phyloP scores from a whole-genome alignment of 2,329 filamentous ascomycete genomes.

The Aspergillus flavus region DNA sequence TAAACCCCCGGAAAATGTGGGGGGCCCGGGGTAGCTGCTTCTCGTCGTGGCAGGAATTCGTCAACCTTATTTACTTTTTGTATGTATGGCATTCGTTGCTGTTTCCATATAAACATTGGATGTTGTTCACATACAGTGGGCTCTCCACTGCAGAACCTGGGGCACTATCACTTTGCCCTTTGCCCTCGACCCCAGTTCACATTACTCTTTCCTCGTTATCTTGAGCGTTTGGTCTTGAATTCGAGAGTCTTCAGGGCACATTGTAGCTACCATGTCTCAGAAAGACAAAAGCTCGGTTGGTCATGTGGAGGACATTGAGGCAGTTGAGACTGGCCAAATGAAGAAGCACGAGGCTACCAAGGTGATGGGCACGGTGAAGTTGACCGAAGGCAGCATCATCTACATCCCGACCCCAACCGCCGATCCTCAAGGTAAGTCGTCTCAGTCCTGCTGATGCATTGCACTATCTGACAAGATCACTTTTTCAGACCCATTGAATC shows the following conservation, averaged over 20 bases:
- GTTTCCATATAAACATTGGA: not conserved
- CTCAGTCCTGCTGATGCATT: not conserved
- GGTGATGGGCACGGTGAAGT: conserved; percentile 29
- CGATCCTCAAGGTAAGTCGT: conserved; percentile 31
- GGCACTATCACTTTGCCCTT: not conserved
- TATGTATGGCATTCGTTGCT: not conserved
- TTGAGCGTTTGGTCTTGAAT: not conserved
- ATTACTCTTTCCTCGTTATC: not conserved
- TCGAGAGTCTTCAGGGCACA: not conserved
- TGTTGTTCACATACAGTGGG: not conserved
- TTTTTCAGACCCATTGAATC: conserved; percentile 32
- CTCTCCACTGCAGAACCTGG: not conserved
- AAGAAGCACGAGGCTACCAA: conserved; percentile 3
- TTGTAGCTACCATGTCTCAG: conserved; percentile 1
- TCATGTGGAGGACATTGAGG: conserved; percentile 23
- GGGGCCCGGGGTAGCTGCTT: not conserved
- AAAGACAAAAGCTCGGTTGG: conserved; percentile 14
- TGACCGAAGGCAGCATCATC: conserved; percentile 36
- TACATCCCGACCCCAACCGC: conserved; percentile 40
- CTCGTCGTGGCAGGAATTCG: not conserved
- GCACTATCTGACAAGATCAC: conserved; percentile 9
- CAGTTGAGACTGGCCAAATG: not conserved
- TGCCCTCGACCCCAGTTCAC: too few relatives aligned
- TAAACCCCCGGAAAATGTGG: not conserved
- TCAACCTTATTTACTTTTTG: not conserved